A percentile compares a stretch with the other conserved stretches of the same genome.
phyloP scores from a whole-genome alignment of 306 rosid genomes.

The Neltuma alba region DNA sequence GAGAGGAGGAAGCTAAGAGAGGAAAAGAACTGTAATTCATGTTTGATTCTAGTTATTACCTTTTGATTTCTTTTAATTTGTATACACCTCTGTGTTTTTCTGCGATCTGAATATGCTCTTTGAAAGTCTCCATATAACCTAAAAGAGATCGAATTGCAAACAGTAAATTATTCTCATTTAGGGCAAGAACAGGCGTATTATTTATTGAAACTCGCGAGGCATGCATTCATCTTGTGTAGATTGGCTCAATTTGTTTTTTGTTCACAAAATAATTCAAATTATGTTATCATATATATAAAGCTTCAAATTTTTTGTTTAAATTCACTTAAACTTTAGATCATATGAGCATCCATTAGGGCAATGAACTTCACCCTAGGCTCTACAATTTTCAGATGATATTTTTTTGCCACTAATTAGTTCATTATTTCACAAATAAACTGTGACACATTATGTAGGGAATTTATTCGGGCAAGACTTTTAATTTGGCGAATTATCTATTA shows the following conservation, averaged over 20 bases:
- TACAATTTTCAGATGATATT: not conserved
- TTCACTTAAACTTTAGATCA: not conserved
- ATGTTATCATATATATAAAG: not conserved
- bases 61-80: not conserved
- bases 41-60: not conserved
- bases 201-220: not conserved
- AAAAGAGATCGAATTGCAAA: not conserved
- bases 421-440: not conserved
- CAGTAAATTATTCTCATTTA: not conserved
- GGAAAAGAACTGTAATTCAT: not conserved
- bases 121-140: not conserved
- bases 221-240: not conserved
- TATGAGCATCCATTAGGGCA: too few relatives aligned
- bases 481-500: not conserved
- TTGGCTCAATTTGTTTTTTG: not conserved
- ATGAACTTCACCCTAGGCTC: not conserved
- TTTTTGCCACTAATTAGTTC: not conserved
- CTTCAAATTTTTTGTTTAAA: not conserved
- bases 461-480: not conserved
- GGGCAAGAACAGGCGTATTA: not conserved
- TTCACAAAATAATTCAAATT: too few relatives aligned
- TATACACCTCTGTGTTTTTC: not conserved
- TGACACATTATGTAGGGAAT: not conserved
- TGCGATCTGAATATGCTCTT: not conserved
- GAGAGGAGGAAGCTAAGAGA: not conserved